phyloP scores from a whole-genome alignment of 768 basidiomycete genomes.

The Naganishia vishniacii region DNA sequence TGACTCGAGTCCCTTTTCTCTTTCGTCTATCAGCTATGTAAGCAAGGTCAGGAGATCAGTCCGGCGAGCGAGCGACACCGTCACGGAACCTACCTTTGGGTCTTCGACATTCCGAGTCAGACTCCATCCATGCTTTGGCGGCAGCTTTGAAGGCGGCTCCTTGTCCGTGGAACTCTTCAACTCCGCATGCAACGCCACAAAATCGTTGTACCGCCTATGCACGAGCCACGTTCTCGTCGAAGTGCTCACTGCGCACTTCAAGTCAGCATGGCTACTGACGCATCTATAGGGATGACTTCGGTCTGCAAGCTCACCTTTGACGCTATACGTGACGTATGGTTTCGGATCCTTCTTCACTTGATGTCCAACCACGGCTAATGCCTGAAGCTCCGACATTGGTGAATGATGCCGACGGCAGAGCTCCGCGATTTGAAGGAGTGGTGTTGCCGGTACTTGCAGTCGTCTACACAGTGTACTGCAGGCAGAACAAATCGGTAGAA shows the following conservation, averaged over 20 bases:
- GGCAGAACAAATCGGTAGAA: too few species aligned
- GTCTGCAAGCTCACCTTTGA: slow-evolving; percentile 43
- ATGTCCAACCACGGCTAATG: slow-evolving; percentile 43
- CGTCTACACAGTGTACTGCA: too few species aligned
- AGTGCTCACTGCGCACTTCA: slow-evolving; percentile 58
- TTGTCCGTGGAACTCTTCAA: slow-evolving; percentile 71
- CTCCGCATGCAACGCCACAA: slow-evolving; percentile 76
- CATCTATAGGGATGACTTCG: too few species aligned
- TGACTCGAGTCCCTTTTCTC: slow-evolving; percentile 66
- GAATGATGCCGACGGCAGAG: background rate
- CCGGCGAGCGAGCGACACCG: background rate
- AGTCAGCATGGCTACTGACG: slow-evolving; percentile 4
- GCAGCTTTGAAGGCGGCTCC: slow-evolving; percentile 72
- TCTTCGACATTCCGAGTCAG: slow-evolving; percentile 55
- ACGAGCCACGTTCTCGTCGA: slow-evolving; percentile 89
- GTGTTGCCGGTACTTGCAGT: too few species aligned
- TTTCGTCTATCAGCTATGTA: slow-evolving; percentile 62
- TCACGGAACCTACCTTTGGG: slow-evolving; percentile 48
- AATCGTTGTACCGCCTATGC: slow-evolving; percentile 91
- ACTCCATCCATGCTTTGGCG: slow-evolving; percentile 71
- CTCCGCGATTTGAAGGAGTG: too few species aligned
- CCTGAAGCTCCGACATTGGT: slow-evolving; percentile 44
- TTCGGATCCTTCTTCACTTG: slow-evolving; percentile 39
- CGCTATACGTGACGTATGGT: slow-evolving; percentile 44
- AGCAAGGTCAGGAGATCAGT: background rate